phyloP scores from a whole-genome alignment of 495 filamentous ascomycete genomes.

The Letharia lupina region DNA sequence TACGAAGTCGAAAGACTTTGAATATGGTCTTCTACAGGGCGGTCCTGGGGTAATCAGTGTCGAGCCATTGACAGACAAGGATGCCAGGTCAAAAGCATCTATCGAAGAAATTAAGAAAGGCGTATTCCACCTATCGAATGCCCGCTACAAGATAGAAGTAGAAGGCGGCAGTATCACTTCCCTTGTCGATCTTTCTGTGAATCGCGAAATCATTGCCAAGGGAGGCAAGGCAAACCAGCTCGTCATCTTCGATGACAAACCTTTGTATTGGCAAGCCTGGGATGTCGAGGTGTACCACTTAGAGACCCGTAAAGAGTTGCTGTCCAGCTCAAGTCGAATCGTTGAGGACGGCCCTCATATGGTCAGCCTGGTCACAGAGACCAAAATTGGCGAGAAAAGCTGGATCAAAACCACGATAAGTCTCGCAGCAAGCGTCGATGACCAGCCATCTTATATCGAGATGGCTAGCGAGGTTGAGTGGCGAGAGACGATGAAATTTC shows the following conservation, averaged over 20 bases:
- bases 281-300: slow-evolving; percentile 96
- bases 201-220: slow-evolving; percentile 70
- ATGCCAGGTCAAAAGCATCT: slow-evolving; percentile 43
- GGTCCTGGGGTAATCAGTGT: slow-evolving; percentile 42
- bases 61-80: slow-evolving; percentile 36
- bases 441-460: slow-evolving; percentile 64
- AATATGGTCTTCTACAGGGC: slow-evolving; percentile 43
- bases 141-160: slow-evolving; percentile 61
- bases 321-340: slow-evolving; percentile 55
- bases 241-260: slow-evolving; percentile 96
- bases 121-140: slow-evolving; percentile 70
- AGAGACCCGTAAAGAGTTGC: slow-evolving; percentile 70
- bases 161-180: slow-evolving; percentile 71
- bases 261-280: slow-evolving; percentile 98
- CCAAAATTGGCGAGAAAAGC: slow-evolving; percentile 76
- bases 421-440: slow-evolving; percentile 56
- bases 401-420: slow-evolving; percentile 83
- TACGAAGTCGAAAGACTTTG: slow-evolving; percentile 27
- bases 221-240: slow-evolving; percentile 81
- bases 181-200: slow-evolving; percentile 58
- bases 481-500: slow-evolving; percentile 92
- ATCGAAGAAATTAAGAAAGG: slow-evolving; percentile 58
- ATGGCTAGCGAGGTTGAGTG: slow-evolving; percentile 80
- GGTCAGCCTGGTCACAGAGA: slow-evolving; percentile 71
- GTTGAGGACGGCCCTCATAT: slow-evolving; percentile 63